phyloP scores from a whole-genome alignment of 2,329 filamentous ascomycete species.

The Calonectria pseudoreteaudii region DNA sequence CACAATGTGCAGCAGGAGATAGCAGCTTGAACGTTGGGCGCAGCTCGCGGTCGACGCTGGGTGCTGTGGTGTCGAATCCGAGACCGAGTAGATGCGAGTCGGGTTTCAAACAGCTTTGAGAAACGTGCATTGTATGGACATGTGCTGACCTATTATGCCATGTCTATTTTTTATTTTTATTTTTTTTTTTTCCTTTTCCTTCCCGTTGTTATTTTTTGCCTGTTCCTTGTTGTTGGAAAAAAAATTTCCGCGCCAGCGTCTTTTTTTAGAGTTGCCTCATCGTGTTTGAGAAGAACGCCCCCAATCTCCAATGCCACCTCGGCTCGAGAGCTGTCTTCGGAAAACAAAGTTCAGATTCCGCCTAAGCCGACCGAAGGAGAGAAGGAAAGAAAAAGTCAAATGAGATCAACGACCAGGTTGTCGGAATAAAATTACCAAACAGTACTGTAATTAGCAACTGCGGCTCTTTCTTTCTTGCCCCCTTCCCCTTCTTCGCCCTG shows the following conservation, averaged over 20 bases:
- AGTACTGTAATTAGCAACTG: not conserved
- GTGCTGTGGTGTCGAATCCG: not conserved
- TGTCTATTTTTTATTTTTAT: not conserved
- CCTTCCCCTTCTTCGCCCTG: not conserved
- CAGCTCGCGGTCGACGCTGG: not conserved
- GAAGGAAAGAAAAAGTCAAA: not conserved
- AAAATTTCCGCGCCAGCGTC: not conserved
- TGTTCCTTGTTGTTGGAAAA: not conserved
- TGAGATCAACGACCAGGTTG: not conserved
- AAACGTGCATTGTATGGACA: not conserved
- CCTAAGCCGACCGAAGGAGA: no score
- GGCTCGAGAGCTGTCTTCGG: not conserved
- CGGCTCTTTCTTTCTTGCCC: not conserved
- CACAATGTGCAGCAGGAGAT: not conserved
- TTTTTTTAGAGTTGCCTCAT: conserved; percentile 9
- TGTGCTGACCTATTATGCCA: not conserved
- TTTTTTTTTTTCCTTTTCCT: not conserved
- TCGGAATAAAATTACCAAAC: not conserved
- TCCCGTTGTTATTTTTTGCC: not conserved
- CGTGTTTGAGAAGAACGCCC: not conserved
- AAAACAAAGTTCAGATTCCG: not conserved
- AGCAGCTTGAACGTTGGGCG: not conserved
- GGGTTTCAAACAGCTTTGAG: not conserved
- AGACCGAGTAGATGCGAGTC: not conserved
- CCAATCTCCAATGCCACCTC: not conserved